These are phyloP conservation scores for Protea cynaroides DNA, from an alignment of 164 flowering plant genomes.

Conservation along the genomic window DNA sequence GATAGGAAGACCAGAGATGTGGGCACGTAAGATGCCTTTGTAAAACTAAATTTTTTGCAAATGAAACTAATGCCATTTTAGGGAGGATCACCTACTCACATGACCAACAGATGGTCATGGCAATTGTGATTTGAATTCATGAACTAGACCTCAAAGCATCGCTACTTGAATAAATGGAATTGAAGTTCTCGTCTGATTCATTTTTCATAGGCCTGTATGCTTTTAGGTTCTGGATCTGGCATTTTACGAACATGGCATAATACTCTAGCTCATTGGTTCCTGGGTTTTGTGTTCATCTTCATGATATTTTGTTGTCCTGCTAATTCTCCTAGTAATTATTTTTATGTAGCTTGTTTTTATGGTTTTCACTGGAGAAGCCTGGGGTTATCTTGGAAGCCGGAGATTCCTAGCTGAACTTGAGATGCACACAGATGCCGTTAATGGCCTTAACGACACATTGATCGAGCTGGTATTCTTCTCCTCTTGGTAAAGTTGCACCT, in stretches of 20 bases:
- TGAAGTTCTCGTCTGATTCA: no score
- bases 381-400: conserved; percentile 99
- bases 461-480: conserved; percentile 59
- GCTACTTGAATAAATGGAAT: no score
- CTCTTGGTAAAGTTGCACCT: conserved; percentile 5
- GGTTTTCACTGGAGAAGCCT: conserved; percentile 86
- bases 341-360: conserved; percentile 72
- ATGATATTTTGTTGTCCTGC: not conserved
- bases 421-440: conserved; percentile 50
- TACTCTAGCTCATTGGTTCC: not conserved
- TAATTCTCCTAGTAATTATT: not conserved
- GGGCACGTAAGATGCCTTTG: no score
- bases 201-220: no score
- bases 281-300: no score
- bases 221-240: not conserved
- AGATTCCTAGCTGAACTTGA: conserved; percentile 80
- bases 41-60: no score
- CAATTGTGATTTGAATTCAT: no score
- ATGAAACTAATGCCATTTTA: no score
- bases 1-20: no score
- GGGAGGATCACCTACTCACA: no score
- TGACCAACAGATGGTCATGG: no score
- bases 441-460: conserved; percentile 54
- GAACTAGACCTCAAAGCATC: no score
- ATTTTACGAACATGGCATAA: not conserved